Conservation (phyloP, 2,329 filamentous ascomycete species). For the Cercospora brassicicola region DNA sequence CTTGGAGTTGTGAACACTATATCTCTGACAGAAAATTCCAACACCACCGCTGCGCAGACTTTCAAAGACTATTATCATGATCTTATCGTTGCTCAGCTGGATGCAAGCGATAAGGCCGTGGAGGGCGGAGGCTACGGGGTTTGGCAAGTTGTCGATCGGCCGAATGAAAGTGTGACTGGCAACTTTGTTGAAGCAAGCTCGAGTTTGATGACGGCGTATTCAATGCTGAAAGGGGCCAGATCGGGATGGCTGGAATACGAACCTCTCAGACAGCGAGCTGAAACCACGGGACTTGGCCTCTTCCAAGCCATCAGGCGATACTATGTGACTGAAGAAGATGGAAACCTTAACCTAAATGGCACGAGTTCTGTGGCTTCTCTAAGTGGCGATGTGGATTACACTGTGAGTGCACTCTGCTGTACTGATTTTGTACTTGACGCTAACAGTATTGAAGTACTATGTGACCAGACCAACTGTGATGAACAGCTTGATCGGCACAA, state of each 20-base stretch:
- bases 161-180: slow-evolving; percentile 42
- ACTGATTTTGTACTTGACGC: background rate
- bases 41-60: slow-evolving; percentile 32
- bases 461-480: slow-evolving; percentile 42
- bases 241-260: slow-evolving; percentile 40
- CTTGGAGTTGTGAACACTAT: slow-evolving; percentile 54
- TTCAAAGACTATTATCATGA: slow-evolving; percentile 44
- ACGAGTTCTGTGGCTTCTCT: slow-evolving; percentile 55
- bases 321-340: slow-evolving; percentile 50
- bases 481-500: slow-evolving; percentile 45
- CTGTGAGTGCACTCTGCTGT: slow-evolving; percentile 41
- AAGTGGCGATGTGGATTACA: slow-evolving; percentile 52
- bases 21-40: slow-evolving; percentile 41
- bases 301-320: slow-evolving; percentile 49
- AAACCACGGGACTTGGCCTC: slow-evolving; percentile 50
- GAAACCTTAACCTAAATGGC: slow-evolving; percentile 43
- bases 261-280: slow-evolving; percentile 36
- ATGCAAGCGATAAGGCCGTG: slow-evolving; percentile 38
- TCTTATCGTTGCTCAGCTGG: slow-evolving; percentile 44
- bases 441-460: slow-evolving; percentile 44
- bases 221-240: slow-evolving; percentile 51
- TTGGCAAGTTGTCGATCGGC: slow-evolving; percentile 58
- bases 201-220: slow-evolving; percentile 59
- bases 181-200: slow-evolving; percentile 64
- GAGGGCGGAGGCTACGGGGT: slow-evolving; percentile 45